Base-by-base conservation (phyloP, 345 rosid genomes). In the Citrus inodora region DNA sequence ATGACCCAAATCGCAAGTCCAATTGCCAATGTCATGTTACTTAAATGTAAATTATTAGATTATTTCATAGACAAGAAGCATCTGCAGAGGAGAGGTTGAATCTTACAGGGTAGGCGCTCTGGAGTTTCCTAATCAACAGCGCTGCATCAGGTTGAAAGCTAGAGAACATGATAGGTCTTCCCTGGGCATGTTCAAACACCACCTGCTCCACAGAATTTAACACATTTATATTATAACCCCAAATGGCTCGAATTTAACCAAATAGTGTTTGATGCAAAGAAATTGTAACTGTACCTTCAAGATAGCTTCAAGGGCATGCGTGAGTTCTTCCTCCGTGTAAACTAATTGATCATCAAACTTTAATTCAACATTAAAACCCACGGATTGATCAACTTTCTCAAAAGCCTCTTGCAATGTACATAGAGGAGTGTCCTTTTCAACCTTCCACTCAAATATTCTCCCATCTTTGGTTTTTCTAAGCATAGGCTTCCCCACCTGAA, bases 111-210 rank as follows among this genome's bases (percentile, higher is more conserved):
- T 89, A 85, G 7, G 56, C 42, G 65, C 59, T 77, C 67, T 92
- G 92, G 60, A 90, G 71, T 59, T 81, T 85, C 79, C 89, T 81
- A 22, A 90, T 79, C 19, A 92, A 84, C 61, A 63, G 68, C 37
- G 87, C 91, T 2, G 87, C 94, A 68, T 90, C 97, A 19, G 97
- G 97, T 33, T 92, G 92, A 79, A 92, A 92, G 79, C 91, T 90
- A 4, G 94, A 92, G 82, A 92, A 88, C 22, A 88, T 71, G 58
- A 90, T 70, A 0, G 86, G 81, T 38, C 94, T 86, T 28, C 76
- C 85, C 56, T 80, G 70, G 0, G 85, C 88, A 66, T 85, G 79
- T 27, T 86, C 82, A 75, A 76, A 80, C 53, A 90, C 90, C 22
- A 89, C 92, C 93, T 92, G 60, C 1, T 63, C 66, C 73, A 60